Base-by-base conservation (phyloP, 2,329 filamentous ascomycete species). In the Amesomyces nigricolor region DNA sequence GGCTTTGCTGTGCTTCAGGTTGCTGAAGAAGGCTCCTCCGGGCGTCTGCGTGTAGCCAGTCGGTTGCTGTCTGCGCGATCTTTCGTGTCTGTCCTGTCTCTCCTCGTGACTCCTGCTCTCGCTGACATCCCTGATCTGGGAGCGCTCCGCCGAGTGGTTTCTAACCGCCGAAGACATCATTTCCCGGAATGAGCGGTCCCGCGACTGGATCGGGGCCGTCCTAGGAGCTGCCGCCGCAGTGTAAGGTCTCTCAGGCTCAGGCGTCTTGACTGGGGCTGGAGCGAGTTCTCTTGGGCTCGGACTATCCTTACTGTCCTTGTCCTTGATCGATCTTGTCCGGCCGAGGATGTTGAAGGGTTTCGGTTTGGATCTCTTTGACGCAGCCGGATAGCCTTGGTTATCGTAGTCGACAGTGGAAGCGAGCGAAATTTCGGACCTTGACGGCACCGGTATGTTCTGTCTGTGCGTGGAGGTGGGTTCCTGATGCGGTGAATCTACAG, bases 121-220 rank as follows among this genome's bases (percentile, higher is more conserved):
- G 26, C 72, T 68, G 11, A 68, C 66, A 45, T 81, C 78, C 57
- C 78, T 72, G 19, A 70, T 65, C 14, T 71, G 66, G 16, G 75
- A 70, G 62, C 88, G 82, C 68, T 95, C 89, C 59, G 84, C 83
- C 3, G 88, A 91, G 63, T 86, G 84, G 62, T 88, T 89, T 59
- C 88, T 80, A 53, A 78, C 70, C 22, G 78, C 77, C 30, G 86
- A 82, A 59, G 73, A 76, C 75, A 88, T 85, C 73, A 86, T 85
- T 44, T 86, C 81, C 62, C 82, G 80, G 64, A 86, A 83, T 3
- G 83, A 78, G 62, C 85, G 81, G 54, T 91, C 88, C 63, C 82
- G 80, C 38, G 71, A 79, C 32, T 72, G 79, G 35, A 84, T 70
- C 1, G 86, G 83, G 9, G 87, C 81, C 1, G 85, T 85, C 67